Evolutionary conservation across 305 asterid genomes (phyloP), one percentile per base, ranked within the genome.

Genomic region (Fraxinus platypoda): DNA sequence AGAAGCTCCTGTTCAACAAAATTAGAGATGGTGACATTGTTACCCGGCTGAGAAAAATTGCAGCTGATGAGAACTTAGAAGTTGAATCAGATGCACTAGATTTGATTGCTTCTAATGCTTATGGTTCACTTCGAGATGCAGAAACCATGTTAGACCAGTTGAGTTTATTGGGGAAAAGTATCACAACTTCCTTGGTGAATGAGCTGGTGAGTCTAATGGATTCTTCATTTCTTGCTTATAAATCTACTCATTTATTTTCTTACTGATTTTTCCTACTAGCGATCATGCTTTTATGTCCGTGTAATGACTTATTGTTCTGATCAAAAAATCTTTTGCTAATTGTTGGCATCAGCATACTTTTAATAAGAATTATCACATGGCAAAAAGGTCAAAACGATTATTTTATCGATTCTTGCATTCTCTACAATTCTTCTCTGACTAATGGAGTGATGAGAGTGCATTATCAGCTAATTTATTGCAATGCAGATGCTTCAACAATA

Each of bases 61-160:
- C 88, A 25, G 35, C 71, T 19, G 93, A 89, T 11, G 98, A 93
- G 85, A 91, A 90, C 33, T 82, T 93, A 77, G 95, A 93, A 70
- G 91, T 93, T n/a, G 98, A 94, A 73, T 19, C 88, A 5, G 95
- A 94, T 80, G 98, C 98, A 23, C 79, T 96, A 8, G 95, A 96
- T 81, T 78, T 96, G 88, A 94, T 96, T 77, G 96, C 97, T 75
- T 81, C 88, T 38, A 93, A 89, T 88, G 97, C 97, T 11, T 94
- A 92, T 89, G 99, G 99, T 77, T 96, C 99, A 0, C 89, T 93
- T 64, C 91, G 95, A 37, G 99, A 94, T 85, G 99, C 98, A 19
- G 97, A 95, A 86, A 94, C 95, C 37, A 93, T 93, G 97, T 77
- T 94, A 72, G 98, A 94, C 81, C 99, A 96, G 88, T 84, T 96